Base-by-base conservation (phyloP, 2,329 filamentous ascomycete species). In the Colletotrichum truncatum region DNA sequence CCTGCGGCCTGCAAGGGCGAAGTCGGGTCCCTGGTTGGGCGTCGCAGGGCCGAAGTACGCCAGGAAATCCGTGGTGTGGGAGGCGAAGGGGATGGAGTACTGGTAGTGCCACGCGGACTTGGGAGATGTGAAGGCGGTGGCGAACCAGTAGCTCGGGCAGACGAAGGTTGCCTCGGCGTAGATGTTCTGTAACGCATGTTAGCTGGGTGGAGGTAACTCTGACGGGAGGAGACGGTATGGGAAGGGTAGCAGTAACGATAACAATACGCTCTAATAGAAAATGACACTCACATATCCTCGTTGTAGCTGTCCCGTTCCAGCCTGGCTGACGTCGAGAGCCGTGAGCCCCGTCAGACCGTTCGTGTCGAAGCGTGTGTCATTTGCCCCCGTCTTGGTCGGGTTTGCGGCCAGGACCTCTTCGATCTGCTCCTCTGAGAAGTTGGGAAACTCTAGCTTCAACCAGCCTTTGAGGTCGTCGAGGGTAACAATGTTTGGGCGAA, bases 101-200 rank as follows among this genome's bases (percentile, higher is more conserved):
- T 86, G 84, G 68, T 85, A 85, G 41, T 81, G 81, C 75, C 79
- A 85, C 4, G 77, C 75, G 28, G 36, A 11, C 6, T 38, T 43
- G 14, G 26, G 3, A 1, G 10, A 18, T 2, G 60, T 16, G 54
- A 80, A 88, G 3, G 83, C 84, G 34, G 82, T 76, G 2, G 82
- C 81, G 59, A 87, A 74, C 85, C 85, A 88, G 72, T 87, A 87
- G 0, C 82, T 80, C 0, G 85, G 82, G 70, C 87, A 89, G 43
- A 84, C 77, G 65, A 88, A 87, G 2, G 83, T 84, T 1, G 81
- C 77, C 72, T 89, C 86, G 41, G 81, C 84, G 67, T 83, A 84
- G 49, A 88, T 81, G 70, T 86, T 84, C 64, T 79, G 75, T 8
- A 80, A 83, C 25, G 82, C 79, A 45, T 14, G 32, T 43, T 14